These are phyloP conservation scores for Uncinocarpus reesii DNA, from an alignment of 2,329 filamentous ascomycete species.

Conservation along the genomic window DNA sequence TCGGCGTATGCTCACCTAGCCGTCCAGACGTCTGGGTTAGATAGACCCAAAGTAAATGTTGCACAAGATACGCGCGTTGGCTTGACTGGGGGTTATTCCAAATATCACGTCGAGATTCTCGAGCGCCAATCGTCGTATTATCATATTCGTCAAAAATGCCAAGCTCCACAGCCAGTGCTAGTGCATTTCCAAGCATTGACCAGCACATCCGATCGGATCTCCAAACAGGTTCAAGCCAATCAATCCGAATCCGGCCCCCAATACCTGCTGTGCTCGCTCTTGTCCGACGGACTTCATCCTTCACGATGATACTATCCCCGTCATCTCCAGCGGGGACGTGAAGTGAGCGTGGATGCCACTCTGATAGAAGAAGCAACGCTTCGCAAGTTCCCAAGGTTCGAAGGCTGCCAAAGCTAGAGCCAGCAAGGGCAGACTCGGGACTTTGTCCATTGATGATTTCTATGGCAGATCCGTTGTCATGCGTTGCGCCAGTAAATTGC, in stretches of 20 bases:
- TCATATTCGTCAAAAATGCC: conserved; percentile 44
- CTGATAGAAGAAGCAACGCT: conserved; percentile 44
- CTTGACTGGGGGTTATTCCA: conserved; percentile 25
- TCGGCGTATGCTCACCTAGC: conserved; percentile 38
- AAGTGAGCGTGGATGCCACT: conserved; percentile 48
- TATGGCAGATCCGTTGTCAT: conserved; percentile 50
- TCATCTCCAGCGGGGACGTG: conserved; percentile 46
- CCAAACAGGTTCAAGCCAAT: conserved; percentile 46
- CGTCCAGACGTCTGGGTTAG: conserved; percentile 44
- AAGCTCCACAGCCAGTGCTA: conserved; percentile 45
- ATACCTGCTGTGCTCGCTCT: conserved; percentile 24
- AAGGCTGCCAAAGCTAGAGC: conserved; percentile 48
- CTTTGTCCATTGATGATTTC: conserved; percentile 36
- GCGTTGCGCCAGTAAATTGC: conserved; percentile 69
- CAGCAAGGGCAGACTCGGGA: conserved; percentile 17
- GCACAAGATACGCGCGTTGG: conserved; percentile 29
- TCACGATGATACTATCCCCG: conserved; percentile 44
- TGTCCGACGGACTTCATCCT: conserved; percentile 38
- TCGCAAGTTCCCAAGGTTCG: conserved; percentile 67
- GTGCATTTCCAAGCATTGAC: conserved; percentile 48
- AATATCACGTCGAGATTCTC: conserved; percentile 19
- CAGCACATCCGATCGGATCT: conserved; percentile 51
- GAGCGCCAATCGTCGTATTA: conserved; percentile 26
- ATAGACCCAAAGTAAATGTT: conserved; percentile 38
- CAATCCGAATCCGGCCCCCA: conserved; percentile 41